Evolutionary conservation across 2,329 filamentous ascomycete species (phyloP).

Genomic region (Colletotrichum coccodes): DNA sequence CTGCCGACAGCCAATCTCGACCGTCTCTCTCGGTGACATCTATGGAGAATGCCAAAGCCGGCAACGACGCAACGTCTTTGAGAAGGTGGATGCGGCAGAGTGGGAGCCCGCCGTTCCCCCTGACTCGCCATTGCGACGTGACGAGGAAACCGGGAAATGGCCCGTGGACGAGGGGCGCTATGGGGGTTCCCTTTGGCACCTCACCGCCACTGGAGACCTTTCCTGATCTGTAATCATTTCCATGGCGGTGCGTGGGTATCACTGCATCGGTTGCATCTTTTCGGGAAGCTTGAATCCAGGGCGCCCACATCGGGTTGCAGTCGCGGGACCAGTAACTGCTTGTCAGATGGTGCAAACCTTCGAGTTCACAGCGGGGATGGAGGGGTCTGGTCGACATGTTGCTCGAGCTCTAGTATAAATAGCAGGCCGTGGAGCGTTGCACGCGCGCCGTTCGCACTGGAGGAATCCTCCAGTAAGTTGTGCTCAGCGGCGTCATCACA

Average conservation of each 20-base stretch:
- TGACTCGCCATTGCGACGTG: background rate
- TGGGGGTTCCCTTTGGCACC: background rate
- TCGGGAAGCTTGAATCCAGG: background rate
- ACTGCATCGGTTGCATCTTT: background rate
- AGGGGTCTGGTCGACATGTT: background rate
- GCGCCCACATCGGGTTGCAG: slow-evolving; percentile 2
- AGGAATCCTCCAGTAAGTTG: background rate
- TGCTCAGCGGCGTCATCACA: too few relatives aligned
- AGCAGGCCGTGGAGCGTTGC: background rate
- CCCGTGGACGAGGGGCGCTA: background rate
- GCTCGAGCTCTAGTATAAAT: background rate
- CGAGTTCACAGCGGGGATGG: background rate
- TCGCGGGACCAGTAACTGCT: background rate
- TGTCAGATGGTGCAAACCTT: background rate
- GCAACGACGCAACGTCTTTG: too few relatives aligned
- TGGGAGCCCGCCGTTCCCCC: background rate
- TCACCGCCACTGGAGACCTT: background rate
- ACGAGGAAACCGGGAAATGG: background rate
- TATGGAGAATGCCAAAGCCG: too few relatives aligned
- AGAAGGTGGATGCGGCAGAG: background rate
- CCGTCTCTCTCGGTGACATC: background rate
- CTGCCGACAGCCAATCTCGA: background rate
- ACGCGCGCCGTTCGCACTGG: background rate
- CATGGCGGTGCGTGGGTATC: background rate
- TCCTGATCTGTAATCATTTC: background rate